Evolutionary conservation across 805 yeast species (phyloP).

Genomic region (Ogataea nakhonphanomensis): DNA sequence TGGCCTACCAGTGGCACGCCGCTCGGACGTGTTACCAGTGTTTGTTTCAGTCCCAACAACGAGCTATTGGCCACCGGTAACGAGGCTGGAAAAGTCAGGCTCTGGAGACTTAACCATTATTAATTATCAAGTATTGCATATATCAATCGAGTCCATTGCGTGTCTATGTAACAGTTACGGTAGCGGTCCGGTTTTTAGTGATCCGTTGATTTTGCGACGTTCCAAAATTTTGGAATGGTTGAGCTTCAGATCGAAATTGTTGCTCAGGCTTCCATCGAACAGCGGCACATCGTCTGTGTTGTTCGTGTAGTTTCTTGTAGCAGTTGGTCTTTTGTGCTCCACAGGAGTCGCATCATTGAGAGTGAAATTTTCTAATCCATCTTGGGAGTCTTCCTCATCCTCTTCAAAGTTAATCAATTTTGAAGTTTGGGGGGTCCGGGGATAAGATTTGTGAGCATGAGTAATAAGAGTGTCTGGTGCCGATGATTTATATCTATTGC

Average conservation of each 20-base stretch:
- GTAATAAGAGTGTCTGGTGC: neutral
- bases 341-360: slow-evolving; percentile 12
- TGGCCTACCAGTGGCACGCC: slow-evolving; percentile 99
- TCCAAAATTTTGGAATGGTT: slow-evolving; percentile 63
- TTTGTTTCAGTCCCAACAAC: slow-evolving; percentile 72
- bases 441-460: slow-evolving; percentile 13
- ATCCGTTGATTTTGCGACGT: slow-evolving; percentile 40
- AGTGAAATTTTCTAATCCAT: slow-evolving; percentile 5
- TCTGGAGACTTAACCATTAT: slow-evolving; percentile 87
- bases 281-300: neutral
- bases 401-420: slow-evolving; percentile 10
- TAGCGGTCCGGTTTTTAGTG: slow-evolving; percentile 20
- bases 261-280: slow-evolving; percentile 10
- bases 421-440: slow-evolving; percentile 19
- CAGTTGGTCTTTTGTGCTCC: slow-evolving; percentile 11
- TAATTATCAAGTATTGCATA: slow-evolving; percentile 23
- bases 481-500: no score
- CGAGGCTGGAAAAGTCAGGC: slow-evolving; percentile 83
- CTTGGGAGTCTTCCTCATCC: slow-evolving; percentile 7
- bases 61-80: slow-evolving; percentile 88
- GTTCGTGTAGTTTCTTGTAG: slow-evolving; percentile 13
- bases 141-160: no score
- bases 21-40: slow-evolving; percentile 85
- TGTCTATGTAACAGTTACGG: neutral
- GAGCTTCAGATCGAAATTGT: slow-evolving; percentile 53